phyloP scores from a whole-genome alignment of 148 eudicot genomes.

The Linanthus parryae region DNA sequence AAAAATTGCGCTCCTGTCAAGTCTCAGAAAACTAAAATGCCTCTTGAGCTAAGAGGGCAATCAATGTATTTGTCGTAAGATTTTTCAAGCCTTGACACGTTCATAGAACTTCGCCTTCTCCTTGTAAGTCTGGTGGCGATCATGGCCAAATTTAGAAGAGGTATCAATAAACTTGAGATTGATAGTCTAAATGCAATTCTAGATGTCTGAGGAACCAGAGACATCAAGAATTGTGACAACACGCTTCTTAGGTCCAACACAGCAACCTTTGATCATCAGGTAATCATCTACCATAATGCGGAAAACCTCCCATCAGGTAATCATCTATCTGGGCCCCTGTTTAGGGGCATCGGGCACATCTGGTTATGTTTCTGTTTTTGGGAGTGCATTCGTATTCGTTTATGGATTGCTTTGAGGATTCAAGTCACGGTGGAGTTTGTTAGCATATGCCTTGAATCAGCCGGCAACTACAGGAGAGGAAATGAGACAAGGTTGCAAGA shows the following conservation, averaged over 20 bases:
- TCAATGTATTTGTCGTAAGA: no score
- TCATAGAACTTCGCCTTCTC: conserved; percentile 72
- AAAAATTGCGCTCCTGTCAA: no score
- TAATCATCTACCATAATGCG: conserved; percentile 90
- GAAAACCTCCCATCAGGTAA: conserved; percentile 97
- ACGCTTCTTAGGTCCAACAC: conserved; percentile 84
- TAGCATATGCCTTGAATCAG: no score
- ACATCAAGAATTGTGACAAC: conserved; percentile 77
- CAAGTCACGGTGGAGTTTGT: no score
- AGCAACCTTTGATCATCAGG: conserved; percentile 74
- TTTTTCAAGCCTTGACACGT: conserved; percentile 56
- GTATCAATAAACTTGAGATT: conserved; percentile 86
- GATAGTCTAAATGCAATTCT: conserved; percentile 74
- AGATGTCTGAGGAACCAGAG: conserved; percentile 80
- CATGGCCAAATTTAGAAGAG: conserved; percentile 92
- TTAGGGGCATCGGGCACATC: no score
- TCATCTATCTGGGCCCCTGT: conserved; percentile 81
- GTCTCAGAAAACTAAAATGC: no score
- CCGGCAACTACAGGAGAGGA: no score
- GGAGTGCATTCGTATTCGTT: no score
- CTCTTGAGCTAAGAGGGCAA: no score
- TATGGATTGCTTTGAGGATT: no score
- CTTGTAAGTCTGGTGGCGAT: conserved; percentile 75
- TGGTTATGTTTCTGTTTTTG: no score
- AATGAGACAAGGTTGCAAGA: no score